Conservation (phyloP, 805 yeast species). For the Wickerhamiella galacta region DNA sequence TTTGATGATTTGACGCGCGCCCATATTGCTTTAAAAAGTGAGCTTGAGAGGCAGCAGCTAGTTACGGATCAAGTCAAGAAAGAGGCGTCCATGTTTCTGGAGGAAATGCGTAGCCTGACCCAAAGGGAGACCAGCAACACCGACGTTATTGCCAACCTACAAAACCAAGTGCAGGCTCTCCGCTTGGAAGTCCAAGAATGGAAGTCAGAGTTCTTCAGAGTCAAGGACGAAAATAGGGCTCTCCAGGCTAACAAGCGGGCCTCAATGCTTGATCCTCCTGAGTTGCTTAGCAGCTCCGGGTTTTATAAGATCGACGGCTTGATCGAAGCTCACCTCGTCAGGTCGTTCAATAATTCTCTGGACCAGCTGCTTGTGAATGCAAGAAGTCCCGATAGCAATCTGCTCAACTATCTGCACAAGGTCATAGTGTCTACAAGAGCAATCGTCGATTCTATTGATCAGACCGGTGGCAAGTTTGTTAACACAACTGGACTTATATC, state of each 20-base stretch:
- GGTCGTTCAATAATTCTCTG: slow-evolving; percentile 20
- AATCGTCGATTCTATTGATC: slow-evolving; percentile 16
- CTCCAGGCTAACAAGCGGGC: background rate
- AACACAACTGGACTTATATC: slow-evolving; percentile 27
- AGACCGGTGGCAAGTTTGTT: slow-evolving; percentile 4
- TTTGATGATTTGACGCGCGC: slow-evolving; percentile 1
- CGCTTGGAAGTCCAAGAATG: slow-evolving; percentile 23
- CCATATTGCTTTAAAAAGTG: slow-evolving; percentile 7
- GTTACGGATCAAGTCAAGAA: slow-evolving; percentile 24
- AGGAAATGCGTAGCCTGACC: slow-evolving; percentile 25
- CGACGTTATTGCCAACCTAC: slow-evolving; percentile 5
- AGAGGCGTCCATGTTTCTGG: slow-evolving; percentile 23
- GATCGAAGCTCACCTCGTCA: slow-evolving; percentile 15
- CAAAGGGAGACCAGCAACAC: slow-evolving; percentile 11
- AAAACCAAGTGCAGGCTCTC: slow-evolving; percentile 15
- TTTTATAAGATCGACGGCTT: too few species aligned
- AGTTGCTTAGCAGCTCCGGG: background rate
- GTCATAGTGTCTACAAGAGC: slow-evolving; percentile 20
- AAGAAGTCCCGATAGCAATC: slow-evolving; percentile 14
- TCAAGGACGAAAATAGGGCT: slow-evolving; percentile 18
- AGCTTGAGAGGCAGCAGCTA: slow-evolving; percentile 14
- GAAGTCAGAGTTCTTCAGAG: slow-evolving; percentile 20
- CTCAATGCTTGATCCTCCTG: background rate
- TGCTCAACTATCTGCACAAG: slow-evolving; percentile 21
- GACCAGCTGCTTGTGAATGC: slow-evolving; percentile 21